Conservation (phyloP, 1,284 basidiomycete genomes). For the Sphaerobolus stellatus region DNA sequence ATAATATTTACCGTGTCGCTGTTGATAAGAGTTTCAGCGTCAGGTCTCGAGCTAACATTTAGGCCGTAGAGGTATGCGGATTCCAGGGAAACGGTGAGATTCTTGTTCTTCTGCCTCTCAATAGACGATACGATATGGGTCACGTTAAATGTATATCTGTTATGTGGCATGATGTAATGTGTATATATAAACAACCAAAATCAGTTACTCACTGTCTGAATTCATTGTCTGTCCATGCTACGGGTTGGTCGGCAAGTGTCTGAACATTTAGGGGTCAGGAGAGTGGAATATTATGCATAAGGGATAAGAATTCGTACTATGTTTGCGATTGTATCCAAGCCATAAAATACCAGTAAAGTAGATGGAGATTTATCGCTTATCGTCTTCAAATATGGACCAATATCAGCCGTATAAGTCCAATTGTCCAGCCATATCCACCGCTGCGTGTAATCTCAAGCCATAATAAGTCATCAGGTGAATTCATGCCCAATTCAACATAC, state of each 20-base stretch:
- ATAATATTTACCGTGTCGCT: slow-evolving; percentile 24
- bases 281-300: slow-evolving; percentile 10
- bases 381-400: slow-evolving; percentile 41
- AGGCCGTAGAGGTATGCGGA: slow-evolving; percentile 53
- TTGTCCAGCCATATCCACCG: slow-evolving; percentile 59
- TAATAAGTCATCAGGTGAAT: slow-evolving; percentile 4
- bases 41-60: slow-evolving; percentile 49
- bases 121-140: slow-evolving; percentile 40
- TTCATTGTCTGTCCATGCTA: slow-evolving; percentile 59
- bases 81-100: slow-evolving; percentile 52
- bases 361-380: slow-evolving; percentile 26
- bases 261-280: slow-evolving; percentile 22
- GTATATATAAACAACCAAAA: not conserved
- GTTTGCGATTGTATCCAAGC: slow-evolving; percentile 58
- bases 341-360: slow-evolving; percentile 56
- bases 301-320: slow-evolving; percentile 33
- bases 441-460: slow-evolving; percentile 47
- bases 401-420: slow-evolving; percentile 61
- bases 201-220: slow-evolving; percentile 40
- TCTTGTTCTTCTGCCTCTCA: slow-evolving; percentile 29
- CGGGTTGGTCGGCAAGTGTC: slow-evolving; percentile 50
- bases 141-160: slow-evolving; percentile 49
- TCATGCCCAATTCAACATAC: slow-evolving; percentile 26
- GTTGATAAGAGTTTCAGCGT: slow-evolving; percentile 42
- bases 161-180: not conserved